These are phyloP conservation scores for Fusarium drepaniforme DNA, from an alignment of 2,329 filamentous ascomycete genomes.

Conservation along the genomic window DNA sequence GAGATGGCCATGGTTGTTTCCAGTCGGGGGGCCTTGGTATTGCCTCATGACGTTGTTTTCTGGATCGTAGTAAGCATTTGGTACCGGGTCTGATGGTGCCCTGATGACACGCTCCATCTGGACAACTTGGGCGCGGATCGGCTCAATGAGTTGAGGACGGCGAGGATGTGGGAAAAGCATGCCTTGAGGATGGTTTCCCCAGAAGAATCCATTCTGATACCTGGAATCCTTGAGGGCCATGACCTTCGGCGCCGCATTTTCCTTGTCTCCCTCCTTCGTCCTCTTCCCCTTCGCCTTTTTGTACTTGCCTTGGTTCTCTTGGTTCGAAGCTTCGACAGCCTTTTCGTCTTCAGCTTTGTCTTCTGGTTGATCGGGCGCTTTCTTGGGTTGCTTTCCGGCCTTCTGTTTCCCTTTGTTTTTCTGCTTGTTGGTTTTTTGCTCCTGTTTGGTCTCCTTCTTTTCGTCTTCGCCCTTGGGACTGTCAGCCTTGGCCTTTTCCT, in stretches of 20 bases:
- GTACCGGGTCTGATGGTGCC: slow-evolving; percentile 63
- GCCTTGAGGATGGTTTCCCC: slow-evolving; percentile 44
- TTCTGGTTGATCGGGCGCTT: slow-evolving; percentile 18
- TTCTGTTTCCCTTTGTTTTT: slow-evolving; percentile 18
- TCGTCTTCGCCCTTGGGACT: slow-evolving; percentile 12
- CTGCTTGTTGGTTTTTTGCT: slow-evolving; percentile 28
- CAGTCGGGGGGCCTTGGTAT: slow-evolving; percentile 69
- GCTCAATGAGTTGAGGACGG: slow-evolving; percentile 60
- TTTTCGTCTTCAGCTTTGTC: slow-evolving; percentile 15
- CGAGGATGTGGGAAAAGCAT: slow-evolving; percentile 48
- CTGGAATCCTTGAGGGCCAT: slow-evolving; percentile 14
- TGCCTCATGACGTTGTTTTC: slow-evolving; percentile 65
- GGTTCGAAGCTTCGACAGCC: slow-evolving; percentile 10
- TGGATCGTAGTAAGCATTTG: slow-evolving; percentile 71
- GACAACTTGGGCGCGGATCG: slow-evolving; percentile 61
- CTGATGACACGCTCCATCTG: slow-evolving; percentile 69
- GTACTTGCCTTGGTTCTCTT: slow-evolving; percentile 36
- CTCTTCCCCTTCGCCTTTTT: slow-evolving; percentile 16
- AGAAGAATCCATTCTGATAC: slow-evolving; percentile 34
- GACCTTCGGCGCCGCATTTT: slow-evolving; percentile 24
- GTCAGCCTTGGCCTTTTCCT: slow-evolving; percentile 13
- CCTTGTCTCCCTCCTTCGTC: background rate
- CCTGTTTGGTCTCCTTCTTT: slow-evolving; percentile 20
- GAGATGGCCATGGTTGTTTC: slow-evolving; percentile 60
- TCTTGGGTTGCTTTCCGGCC: background rate